Evolutionary conservation across 2,329 filamentous ascomycete species (phyloP), one percentile per base, ranked within the genome.

Genomic region (Monosporascus sp.): DNA sequence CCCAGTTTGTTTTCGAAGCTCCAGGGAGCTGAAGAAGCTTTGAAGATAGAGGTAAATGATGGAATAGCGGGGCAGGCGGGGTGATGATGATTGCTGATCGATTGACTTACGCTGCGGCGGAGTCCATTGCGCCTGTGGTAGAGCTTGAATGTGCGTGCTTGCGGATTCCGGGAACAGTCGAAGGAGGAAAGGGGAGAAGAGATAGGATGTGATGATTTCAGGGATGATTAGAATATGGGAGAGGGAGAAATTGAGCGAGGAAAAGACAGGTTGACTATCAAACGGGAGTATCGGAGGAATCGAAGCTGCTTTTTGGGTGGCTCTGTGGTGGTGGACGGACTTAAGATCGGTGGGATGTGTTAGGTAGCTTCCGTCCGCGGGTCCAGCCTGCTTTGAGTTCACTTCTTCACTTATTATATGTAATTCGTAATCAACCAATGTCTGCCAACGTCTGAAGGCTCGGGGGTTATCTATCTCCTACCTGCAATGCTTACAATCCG

Each of bases 51-150:
- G 53, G 17, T 53, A 44, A 53, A 60, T 60, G 57, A 62, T 61
- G 58, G 51, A 62, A 67, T 66, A 59, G 66, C 63, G 65, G 66
- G 65, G 65, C 57, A 56, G 57, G 59, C 59, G 65, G 63, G 63
- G 65, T 61, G 42, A 31, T 46, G 42, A 46, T 46, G 42, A 46
- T 46, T 24, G 14, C 18, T 11, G 22, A 46, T 60, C 57, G 59
- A 24, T 44, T 27, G 56, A 61, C 66, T 68, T 62, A 69, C 66
- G 61, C 61, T 59, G 61, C 61, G 53, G 64, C 57, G 47, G 60
- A 58, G 20, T 68, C 65, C 65, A 67, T 68, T 55, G 52, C 62
- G 60, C 22, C 24, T 46, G 9, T 25, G 9, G 9, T 27, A 14
- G n/a, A 24, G 14, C 20, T 59, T 55, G 50, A 48, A 47, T 52